Evolutionary conservation across 2,329 filamentous ascomycete genomes (phyloP).

Genomic region (Aspergillus tamarii): DNA sequence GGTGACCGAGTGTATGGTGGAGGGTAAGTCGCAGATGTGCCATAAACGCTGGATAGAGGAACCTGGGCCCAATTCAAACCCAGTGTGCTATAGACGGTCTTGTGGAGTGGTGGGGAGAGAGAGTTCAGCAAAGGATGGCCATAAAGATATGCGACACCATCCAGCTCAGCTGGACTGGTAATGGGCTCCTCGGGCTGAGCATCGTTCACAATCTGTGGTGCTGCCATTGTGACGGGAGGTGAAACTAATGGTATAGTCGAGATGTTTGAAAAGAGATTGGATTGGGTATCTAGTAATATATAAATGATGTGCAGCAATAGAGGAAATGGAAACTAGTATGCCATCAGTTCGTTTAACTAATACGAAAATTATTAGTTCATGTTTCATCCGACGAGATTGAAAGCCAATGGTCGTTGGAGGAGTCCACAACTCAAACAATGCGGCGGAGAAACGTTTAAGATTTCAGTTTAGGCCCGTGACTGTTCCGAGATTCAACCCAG

Average conservation of each 20-base stretch:
- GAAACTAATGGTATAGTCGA: background rate
- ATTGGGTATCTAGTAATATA: background rate
- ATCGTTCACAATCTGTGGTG: slow-evolving; percentile 18
- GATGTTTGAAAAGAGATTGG: background rate
- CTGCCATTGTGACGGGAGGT: slow-evolving; percentile 26
- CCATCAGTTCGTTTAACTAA: background rate
- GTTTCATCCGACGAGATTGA: background rate
- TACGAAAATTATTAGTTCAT: background rate
- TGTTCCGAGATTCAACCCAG: background rate
- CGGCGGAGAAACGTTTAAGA: slow-evolving; percentile 21
- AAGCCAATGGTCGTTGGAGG: background rate
- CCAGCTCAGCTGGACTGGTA: slow-evolving; percentile 38
- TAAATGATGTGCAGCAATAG: background rate
- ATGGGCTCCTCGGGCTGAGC: slow-evolving; percentile 35
- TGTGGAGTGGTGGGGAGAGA: slow-evolving; percentile 58
- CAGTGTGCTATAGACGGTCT: slow-evolving; percentile 56
- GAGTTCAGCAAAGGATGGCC: slow-evolving; percentile 61
- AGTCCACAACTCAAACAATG: background rate
- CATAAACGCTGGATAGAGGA: slow-evolving; percentile 44
- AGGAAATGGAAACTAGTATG: background rate
- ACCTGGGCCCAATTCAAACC: slow-evolving; percentile 58
- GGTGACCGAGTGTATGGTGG: slow-evolving; percentile 41
- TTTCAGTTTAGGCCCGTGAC: slow-evolving; percentile 1
- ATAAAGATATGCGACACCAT: slow-evolving; percentile 59
- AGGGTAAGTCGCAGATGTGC: slow-evolving; percentile 34